Percentiles rank a stretch among this genome's conserved stretches.
These are phyloP conservation scores for Pichia manshurica DNA, from an alignment of 805 yeast species.

Conservation along the genomic window DNA sequence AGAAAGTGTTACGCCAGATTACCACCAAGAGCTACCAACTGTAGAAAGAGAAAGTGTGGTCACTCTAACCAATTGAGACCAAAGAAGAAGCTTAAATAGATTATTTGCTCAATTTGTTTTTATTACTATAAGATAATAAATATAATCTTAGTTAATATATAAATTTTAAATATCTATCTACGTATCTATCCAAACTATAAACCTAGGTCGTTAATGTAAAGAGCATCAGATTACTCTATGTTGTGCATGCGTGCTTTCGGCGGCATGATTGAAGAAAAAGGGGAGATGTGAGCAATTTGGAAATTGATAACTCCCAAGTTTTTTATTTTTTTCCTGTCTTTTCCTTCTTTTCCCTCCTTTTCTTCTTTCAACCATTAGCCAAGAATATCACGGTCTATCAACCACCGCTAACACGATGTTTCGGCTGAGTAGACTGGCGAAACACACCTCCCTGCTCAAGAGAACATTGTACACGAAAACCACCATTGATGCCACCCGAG, in stretches of 20 bases:
- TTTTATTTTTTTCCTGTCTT: too few relatives aligned
- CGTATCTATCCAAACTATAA: not conserved
- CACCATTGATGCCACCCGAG: constrained; percentile 17
- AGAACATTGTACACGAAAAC: constrained; percentile 9
- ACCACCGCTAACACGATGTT: too few relatives aligned
- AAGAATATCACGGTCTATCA: too few relatives aligned
- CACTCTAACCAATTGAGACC: constrained; percentile 99
- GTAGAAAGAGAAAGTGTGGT: constrained; percentile 99
- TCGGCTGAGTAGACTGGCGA: not conserved
- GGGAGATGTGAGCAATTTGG: too few relatives aligned
- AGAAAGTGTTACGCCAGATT: constrained; percentile 99
- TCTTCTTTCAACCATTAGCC: too few relatives aligned
- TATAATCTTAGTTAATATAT: constrained; percentile 1
- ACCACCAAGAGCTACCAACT: constrained; percentile 99
- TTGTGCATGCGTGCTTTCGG: too few relatives aligned
- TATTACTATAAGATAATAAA: constrained; percentile 5
- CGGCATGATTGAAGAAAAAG: too few relatives aligned
- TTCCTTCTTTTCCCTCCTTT: too few relatives aligned
- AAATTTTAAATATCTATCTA: constrained; percentile 3
- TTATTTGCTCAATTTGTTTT: constrained; percentile 17
- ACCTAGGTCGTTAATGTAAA: not conserved
- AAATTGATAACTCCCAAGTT: too few relatives aligned
- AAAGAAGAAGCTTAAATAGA: constrained; percentile 97
- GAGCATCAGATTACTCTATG: too few relatives aligned
- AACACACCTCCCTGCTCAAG: not conserved